Evolutionary conservation across 306 rosid genomes (phyloP).

Genomic region (Corylus avellana): DNA sequence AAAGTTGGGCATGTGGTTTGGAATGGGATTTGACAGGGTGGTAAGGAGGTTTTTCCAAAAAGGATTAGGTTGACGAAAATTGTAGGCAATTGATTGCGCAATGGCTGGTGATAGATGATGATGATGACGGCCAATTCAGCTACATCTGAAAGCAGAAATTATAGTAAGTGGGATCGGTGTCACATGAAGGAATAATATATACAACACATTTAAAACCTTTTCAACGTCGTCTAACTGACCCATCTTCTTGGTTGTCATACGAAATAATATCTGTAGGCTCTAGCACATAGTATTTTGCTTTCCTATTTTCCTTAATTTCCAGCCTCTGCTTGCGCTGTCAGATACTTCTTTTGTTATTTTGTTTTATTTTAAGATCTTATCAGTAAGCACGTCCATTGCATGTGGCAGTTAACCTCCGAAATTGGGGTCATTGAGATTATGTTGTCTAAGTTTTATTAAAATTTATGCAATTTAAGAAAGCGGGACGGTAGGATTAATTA

Average conservation of each 20-base stretch:
- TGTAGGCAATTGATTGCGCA: slow-evolving; percentile 34
- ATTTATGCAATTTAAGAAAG: too few relatives aligned
- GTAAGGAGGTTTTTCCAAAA: slow-evolving; percentile 9
- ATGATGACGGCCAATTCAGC: not conserved
- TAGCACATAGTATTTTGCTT: not conserved
- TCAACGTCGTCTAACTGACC: not conserved
- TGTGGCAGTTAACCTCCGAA: too few relatives aligned
- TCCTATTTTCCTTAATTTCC: not conserved
- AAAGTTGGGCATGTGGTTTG: too few relatives aligned
- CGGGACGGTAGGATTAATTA: too few relatives aligned
- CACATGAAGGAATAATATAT: not conserved
- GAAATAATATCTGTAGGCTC: not conserved
- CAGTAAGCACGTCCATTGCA: too few relatives aligned
- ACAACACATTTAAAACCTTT: not conserved
- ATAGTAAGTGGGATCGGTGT: not conserved
- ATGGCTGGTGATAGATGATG: not conserved
- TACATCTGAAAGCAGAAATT: not conserved
- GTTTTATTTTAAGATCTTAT: too few relatives aligned
- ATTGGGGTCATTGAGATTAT: too few relatives aligned
- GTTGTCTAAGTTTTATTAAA: too few relatives aligned
- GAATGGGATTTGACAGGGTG: slow-evolving; percentile 6
- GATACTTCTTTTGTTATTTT: not conserved
- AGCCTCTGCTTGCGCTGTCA: too few relatives aligned
- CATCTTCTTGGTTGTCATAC: too few relatives aligned
- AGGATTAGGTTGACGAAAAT: not conserved